These are phyloP conservation scores for Raffaelea arxii DNA, from an alignment of 2,329 filamentous ascomycete genomes.

Conservation along the genomic window DNA sequence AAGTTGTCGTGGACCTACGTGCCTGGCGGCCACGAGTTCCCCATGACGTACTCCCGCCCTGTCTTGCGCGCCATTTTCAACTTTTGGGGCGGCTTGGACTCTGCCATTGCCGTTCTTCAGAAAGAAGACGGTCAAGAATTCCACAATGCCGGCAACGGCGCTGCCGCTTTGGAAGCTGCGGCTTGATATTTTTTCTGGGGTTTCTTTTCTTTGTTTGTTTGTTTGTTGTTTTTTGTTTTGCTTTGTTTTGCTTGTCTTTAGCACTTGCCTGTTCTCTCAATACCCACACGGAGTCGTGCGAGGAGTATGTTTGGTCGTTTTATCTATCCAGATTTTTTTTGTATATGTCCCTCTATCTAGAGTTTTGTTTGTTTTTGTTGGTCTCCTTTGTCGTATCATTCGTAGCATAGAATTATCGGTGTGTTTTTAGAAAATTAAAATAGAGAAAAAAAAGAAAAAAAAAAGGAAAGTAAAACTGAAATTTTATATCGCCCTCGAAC, in stretches of 20 bases:
- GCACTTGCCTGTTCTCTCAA: too few relatives aligned
- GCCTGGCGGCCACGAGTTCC: conserved; percentile 50
- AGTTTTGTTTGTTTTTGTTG: not conserved
- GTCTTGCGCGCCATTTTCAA: conserved; percentile 36
- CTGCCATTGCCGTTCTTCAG: not conserved
- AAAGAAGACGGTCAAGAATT: too few relatives aligned
- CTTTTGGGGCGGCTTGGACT: conserved; percentile 29
- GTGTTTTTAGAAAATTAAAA: not conserved
- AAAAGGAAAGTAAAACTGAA: not conserved
- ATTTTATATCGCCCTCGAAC: not conserved
- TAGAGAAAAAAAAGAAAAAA: not conserved
- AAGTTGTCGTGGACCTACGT: conserved; percentile 41
- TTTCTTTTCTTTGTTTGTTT: not conserved
- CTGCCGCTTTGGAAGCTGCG: conserved; percentile 12
- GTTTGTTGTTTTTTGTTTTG: not conserved
- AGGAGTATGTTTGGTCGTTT: not conserved
- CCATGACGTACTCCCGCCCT: conserved; percentile 41
- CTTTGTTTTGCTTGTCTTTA: too few relatives aligned
- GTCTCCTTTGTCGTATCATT: not conserved
- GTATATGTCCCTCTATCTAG: not conserved
- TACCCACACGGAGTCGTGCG: too few relatives aligned
- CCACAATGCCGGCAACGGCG: too few relatives aligned
- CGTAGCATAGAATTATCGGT: too few relatives aligned
- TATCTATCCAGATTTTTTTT: not conserved
- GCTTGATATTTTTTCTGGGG: conserved; percentile 11